Base-by-base conservation (phyloP, 257 asterid genomes). In the Datura wrightii region DNA sequence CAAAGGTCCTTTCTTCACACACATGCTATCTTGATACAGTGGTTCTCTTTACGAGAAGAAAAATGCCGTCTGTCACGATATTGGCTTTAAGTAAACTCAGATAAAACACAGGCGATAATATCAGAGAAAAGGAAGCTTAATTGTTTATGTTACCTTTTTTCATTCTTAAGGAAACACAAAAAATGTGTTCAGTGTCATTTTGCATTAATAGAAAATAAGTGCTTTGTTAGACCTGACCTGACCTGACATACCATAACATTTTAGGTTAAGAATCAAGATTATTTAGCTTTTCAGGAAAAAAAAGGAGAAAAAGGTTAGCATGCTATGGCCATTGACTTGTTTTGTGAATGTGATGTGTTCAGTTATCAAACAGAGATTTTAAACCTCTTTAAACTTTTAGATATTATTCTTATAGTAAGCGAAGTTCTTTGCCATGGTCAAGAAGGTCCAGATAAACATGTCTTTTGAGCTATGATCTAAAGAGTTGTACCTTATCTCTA, bases 1-100 rank as follows among this genome's bases (percentile, higher is more conserved):
- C 98, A 69, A 97, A 97, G 99, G 99, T 96, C 85, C 42, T 87
- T 85, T 72, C 36, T 48, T 85, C 52, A 56, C 69, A 31, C 66
- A 44, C 55, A 50, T 78, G 55, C 63, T 85, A 36, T 18, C 41
- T 52, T 82, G 18, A 59, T 50, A 34, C 36, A 48, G 63, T 82
- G 14, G 70, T 69, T 41, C 15, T 41, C 36, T 5, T 41, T 69
- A 53, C 54, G 41, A 69, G 79, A 69, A 41, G 34, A 69, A 41
- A 67, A 69, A 42, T 69, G 79, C 5, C 41, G 79, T 69, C 53
- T 69, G 53, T 16, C 54, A 69, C 18, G 79, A 69, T 69, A 18
- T 69, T 69, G 79, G 36, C 16, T 41, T 69, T 16, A 41, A 41
- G 53, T 69, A 41, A 69, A 41, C 16, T 69, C 79, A 48, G 11